These are phyloP conservation scores for Lepraria neglecta DNA, from an alignment of 495 filamentous ascomycete genomes.

Conservation along the genomic window DNA sequence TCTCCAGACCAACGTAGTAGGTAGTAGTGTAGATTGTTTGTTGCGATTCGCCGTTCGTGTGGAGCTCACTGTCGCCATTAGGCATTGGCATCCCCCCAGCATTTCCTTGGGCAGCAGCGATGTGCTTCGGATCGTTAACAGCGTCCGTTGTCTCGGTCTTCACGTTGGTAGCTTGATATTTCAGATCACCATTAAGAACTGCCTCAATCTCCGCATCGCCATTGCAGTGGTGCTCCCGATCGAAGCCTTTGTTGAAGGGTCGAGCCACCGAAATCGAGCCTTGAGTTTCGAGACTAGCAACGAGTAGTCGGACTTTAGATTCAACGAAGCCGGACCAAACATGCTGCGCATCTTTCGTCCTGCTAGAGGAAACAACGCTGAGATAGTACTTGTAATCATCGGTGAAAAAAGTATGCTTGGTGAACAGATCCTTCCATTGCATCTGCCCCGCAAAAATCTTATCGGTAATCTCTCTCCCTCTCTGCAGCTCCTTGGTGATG, in stretches of 20 bases:
- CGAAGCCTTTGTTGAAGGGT: slow-evolving; percentile 88
- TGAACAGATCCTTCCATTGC: slow-evolving; percentile 82
- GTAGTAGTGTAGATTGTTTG: slow-evolving; percentile 73
- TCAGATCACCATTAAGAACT: slow-evolving; percentile 64
- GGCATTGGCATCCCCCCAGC: slow-evolving; percentile 38
- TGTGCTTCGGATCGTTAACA: slow-evolving; percentile 49
- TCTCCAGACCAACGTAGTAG: slow-evolving; percentile 78
- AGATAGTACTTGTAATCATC: slow-evolving; percentile 90
- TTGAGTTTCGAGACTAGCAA: slow-evolving; percentile 69
- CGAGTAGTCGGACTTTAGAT: slow-evolving; percentile 81
- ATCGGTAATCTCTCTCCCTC: slow-evolving; percentile 69
- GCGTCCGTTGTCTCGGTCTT: slow-evolving; percentile 55
- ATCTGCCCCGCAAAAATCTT: slow-evolving; percentile 68
- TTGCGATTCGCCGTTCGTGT: slow-evolving; percentile 35
- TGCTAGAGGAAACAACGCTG: slow-evolving; percentile 77
- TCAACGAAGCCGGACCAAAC: slow-evolving; percentile 88
- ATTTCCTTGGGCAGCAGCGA: slow-evolving; percentile 43
- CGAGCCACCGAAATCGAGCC: slow-evolving; percentile 73
- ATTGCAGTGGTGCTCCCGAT: slow-evolving; percentile 67
- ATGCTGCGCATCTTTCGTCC: slow-evolving; percentile 74
- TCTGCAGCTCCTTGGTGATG: slow-evolving; percentile 73
- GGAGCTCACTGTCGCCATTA: slow-evolving; percentile 37
- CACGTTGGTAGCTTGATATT: slow-evolving; percentile 56
- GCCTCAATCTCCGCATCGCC: slow-evolving; percentile 62
- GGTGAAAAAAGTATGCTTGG: slow-evolving; percentile 86